phyloP scores from a whole-genome alignment of 2,329 filamentous ascomycete species.

The Venturiaceae sp. region DNA sequence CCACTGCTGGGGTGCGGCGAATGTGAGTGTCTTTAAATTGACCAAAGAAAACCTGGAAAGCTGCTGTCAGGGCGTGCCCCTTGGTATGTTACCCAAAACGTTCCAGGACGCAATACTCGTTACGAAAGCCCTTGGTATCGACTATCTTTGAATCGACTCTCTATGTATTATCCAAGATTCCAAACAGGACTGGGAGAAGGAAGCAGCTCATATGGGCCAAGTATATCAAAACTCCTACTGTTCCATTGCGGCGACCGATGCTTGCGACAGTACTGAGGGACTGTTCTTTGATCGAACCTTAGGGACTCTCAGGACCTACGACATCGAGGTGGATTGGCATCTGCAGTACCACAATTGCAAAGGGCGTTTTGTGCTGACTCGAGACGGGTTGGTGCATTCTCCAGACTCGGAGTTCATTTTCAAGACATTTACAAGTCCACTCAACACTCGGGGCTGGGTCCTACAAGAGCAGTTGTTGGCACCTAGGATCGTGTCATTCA shows the following conservation, averaged over 20 bases:
- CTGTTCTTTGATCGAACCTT: background rate
- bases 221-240: background rate
- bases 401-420: too few species aligned
- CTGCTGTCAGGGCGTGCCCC: background rate
- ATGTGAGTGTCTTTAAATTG: background rate
- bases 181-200: background rate
- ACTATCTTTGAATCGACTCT: slow-evolving; percentile 5
- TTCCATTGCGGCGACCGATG: background rate
- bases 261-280: background rate
- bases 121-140: background rate
- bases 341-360: too few species aligned
- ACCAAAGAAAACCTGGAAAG: background rate
- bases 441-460: slow-evolving; percentile 14
- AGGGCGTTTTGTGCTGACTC: background rate
- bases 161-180: slow-evolving; percentile 7
- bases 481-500: slow-evolving; percentile 13
- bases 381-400: background rate
- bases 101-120: slow-evolving; percentile 3
- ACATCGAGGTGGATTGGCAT: background rate
- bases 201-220: background rate
- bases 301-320: background rate
- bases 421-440: background rate
- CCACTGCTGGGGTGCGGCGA: slow-evolving; percentile 2
- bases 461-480: slow-evolving; percentile 16
- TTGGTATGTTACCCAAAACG: background rate